Evolutionary conservation across 2,329 filamentous ascomycete species (phyloP), one percentile per base, ranked within the genome.

Genomic region (Cladosporium oxysporum): DNA sequence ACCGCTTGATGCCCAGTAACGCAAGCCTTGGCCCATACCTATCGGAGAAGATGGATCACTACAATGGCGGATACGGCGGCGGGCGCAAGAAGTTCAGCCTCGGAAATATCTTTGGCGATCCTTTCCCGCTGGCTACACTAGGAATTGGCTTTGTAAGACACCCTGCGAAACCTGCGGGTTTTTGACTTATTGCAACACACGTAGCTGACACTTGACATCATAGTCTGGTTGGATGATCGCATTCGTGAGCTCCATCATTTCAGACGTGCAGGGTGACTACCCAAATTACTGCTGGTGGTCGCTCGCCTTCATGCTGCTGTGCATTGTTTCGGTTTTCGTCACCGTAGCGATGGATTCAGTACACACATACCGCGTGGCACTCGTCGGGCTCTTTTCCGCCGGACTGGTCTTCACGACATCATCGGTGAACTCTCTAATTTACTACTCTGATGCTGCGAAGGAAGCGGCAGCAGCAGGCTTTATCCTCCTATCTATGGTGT

Each of bases 221-320:
- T 67, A 98, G 94, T 88, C 97, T 70, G 94, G 93, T 66, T 99
- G 95, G 95, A 79, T 97, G 71, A 97, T 99, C 75, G 88, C 92
- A 55, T 96, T 98, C 78, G 86, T 98, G 74, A 85, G 89, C 69
- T 94, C 91, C 67, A 89, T 97, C 76, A 88, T 97, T 72, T 89
- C 90, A 49, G 82, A 86, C 69, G 77, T 86, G 58, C 81, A 79
- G 61, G 80, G 79, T 63, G 75, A 76, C 29, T 97, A 93, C 74
- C 92, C 93, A 16, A 91, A 92, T 69, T 97, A 93, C 78, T 89
- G 91, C 26, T 99, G 95, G 94, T 99, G 94, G 91, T 86, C 90
- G 0, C 83, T 93, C 65, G 89, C 91, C 66, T 98, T 93, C 80
- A 92, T 91, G 83, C 83, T 98, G 63, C 92, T 91, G 77, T 84